Evolutionary conservation across 352 stramenopile species (phyloP).

Genomic region (Phytophthora fragariaefolia): DNA sequence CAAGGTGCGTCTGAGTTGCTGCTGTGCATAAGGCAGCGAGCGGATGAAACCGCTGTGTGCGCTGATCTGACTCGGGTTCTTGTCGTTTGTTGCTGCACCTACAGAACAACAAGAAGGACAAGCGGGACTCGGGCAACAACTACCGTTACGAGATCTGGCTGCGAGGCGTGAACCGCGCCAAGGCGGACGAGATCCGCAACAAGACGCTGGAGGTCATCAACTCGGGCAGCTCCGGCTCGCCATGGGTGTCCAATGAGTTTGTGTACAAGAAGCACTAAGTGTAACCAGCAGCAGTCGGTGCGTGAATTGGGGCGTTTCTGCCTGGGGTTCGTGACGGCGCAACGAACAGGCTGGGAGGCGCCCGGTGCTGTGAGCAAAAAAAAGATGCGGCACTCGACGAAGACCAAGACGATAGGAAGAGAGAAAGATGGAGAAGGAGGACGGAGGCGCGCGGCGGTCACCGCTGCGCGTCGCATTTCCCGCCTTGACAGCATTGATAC

Average conservation of each 20-base stretch:
- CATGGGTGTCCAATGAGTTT: conserved; percentile 70
- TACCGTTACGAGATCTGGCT: conserved; percentile 90
- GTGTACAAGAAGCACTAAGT: conserved; percentile 86
- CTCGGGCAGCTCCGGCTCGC: conserved; percentile 48
- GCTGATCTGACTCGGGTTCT: background rate
- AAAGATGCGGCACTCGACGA: background rate
- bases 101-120: conserved; percentile 90
- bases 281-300: conserved; percentile 22
- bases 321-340: background rate
- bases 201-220: conserved; percentile 78
- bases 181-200: conserved; percentile 79
- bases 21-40: too few relatives aligned
- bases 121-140: conserved; percentile 83
- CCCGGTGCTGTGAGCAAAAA: background rate
- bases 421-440: background rate
- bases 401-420: conserved; percentile 15
- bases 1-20: conserved; percentile 60
- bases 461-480: conserved; percentile 3
- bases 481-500: background rate
- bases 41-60: background rate
- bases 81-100: conserved; percentile 2
- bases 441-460: conserved; percentile 1
- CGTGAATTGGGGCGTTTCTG: background rate
- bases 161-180: conserved; percentile 58
- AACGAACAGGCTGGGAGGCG: background rate